A percentile compares a stretch with the other conserved stretches of the same genome.
Evolutionary conservation across 2,329 filamentous ascomycete species (phyloP).

Genomic region (Phialocephala sp.): DNA sequence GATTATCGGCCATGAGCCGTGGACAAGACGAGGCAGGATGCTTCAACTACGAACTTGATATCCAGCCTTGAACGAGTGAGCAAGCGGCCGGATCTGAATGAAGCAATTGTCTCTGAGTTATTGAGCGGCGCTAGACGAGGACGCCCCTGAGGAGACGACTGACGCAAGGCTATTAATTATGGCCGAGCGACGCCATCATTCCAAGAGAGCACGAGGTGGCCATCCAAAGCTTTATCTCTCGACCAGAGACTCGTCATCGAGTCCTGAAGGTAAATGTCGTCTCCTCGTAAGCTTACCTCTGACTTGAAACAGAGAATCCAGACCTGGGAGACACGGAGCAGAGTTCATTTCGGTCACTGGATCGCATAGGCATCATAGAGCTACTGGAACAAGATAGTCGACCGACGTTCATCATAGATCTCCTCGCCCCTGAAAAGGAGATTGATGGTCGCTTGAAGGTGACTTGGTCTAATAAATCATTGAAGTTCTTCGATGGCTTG

Average conservation of each 20-base stretch:
- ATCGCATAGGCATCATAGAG: slow-evolving; percentile 32
- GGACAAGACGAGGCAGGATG: background rate
- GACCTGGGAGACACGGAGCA: background rate
- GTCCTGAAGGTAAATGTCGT: background rate
- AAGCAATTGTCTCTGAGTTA: background rate
- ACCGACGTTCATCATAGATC: slow-evolving; percentile 36
- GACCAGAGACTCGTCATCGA: background rate
- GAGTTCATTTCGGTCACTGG: background rate
- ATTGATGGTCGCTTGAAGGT: slow-evolving; percentile 27
- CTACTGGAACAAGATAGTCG: slow-evolving; percentile 34
- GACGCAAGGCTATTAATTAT: background rate
- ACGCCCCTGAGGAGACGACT: too few species aligned
- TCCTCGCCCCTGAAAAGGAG: slow-evolving; percentile 24
- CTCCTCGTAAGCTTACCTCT: background rate
- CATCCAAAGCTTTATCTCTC: background rate
- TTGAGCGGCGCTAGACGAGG: background rate
- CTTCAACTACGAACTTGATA: slow-evolving; percentile 1
- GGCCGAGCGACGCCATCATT: background rate
- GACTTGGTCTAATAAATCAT: slow-evolving; percentile 29
- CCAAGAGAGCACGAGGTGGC: slow-evolving; percentile 16
- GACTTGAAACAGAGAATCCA: background rate
- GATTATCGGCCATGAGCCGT: background rate
- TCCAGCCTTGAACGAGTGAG: background rate
- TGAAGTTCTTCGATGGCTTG: slow-evolving; percentile 34
- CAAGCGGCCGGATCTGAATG: too few species aligned